phyloP scores from a whole-genome alignment of 2,329 filamentous ascomycete genomes.

The Colletotrichum caudatum region DNA sequence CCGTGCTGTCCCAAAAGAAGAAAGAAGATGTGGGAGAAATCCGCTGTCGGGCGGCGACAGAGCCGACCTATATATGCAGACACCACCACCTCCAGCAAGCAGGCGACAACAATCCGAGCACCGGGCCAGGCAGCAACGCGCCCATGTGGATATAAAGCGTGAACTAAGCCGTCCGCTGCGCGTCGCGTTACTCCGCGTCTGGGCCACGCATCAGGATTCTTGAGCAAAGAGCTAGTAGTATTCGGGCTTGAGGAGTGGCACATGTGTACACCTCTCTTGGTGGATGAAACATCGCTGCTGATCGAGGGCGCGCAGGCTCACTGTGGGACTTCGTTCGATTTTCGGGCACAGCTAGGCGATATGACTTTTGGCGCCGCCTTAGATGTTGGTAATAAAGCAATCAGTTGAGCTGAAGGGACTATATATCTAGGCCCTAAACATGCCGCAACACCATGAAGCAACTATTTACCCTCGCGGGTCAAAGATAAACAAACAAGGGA shows the following conservation, averaged over 20 bases:
- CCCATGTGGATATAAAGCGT: too few species aligned
- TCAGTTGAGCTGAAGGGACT: background rate
- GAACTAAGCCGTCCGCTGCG: too few species aligned
- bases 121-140: too few species aligned
- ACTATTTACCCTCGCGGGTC: background rate
- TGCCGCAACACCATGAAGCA: background rate
- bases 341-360: background rate
- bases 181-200: too few species aligned
- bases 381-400: background rate
- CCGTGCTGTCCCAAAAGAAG: background rate
- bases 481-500: background rate
- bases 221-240: background rate
- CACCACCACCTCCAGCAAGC: background rate
- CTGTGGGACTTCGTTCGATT: background rate
- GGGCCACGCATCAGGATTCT: too few species aligned
- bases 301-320: background rate
- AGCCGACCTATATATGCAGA: background rate
- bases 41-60: background rate
- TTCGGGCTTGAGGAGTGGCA: background rate
- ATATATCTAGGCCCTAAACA: background rate
- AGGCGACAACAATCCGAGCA: too few species aligned
- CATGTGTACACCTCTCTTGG: background rate
- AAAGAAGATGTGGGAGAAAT: background rate
- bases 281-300: background rate
- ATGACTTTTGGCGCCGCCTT: background rate